Conservation (phyloP, 2,329 filamentous ascomycete species). For the Alternaria novae-zelandiae region DNA sequence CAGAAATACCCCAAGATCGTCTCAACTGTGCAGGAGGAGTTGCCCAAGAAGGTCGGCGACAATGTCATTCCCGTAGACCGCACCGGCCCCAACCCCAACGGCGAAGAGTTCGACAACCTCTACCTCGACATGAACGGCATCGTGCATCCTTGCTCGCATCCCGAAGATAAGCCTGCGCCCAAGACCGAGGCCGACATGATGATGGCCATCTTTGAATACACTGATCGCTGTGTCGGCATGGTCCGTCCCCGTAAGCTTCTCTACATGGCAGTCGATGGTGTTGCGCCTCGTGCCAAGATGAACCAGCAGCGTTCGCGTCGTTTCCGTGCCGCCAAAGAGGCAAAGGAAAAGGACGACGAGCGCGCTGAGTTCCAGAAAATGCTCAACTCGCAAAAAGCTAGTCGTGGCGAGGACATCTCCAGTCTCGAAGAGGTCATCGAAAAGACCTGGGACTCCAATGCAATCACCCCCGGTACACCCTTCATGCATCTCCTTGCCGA, state of each 20-base stretch:
- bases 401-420: slow-evolving; percentile 59
- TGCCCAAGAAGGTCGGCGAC: slow-evolving; percentile 82
- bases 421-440: slow-evolving; percentile 70
- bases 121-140: slow-evolving; percentile 99
- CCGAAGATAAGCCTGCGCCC: slow-evolving; percentile 88
- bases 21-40: slow-evolving; percentile 85
- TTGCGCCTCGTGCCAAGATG: slow-evolving; percentile 98
- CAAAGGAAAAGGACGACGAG: slow-evolving; percentile 90
- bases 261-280: slow-evolving; percentile 98
- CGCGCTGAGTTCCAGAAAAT: slow-evolving; percentile 87
- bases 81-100: slow-evolving; percentile 88
- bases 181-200: slow-evolving; percentile 99
- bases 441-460: slow-evolving; percentile 90
- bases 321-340: slow-evolving; percentile 93
- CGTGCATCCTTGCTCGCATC: slow-evolving; percentile 97
- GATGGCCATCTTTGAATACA: slow-evolving; percentile 97
- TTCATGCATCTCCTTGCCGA: slow-evolving; percentile 97
- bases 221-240: slow-evolving; percentile 99
- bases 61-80: slow-evolving; percentile 83
- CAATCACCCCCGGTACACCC: slow-evolving; percentile 93
- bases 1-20: slow-evolving; percentile 98
- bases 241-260: slow-evolving; percentile 92
- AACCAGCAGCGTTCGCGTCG: slow-evolving; percentile 97
- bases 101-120: slow-evolving; percentile 96
- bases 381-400: slow-evolving; percentile 74